Conservation (phyloP, 257 asterid genomes). For the Ophiorrhiza pumila region DNA sequence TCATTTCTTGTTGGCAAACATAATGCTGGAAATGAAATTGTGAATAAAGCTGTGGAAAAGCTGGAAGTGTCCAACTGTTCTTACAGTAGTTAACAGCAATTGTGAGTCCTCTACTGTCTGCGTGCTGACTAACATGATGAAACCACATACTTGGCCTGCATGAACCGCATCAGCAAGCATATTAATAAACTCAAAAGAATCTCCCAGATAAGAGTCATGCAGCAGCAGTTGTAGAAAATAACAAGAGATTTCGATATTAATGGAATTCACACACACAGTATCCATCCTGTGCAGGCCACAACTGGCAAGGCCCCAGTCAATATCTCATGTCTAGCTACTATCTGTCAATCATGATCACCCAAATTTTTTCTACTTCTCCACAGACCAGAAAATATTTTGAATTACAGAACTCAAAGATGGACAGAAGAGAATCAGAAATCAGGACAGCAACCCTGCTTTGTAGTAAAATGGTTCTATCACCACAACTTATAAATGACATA, state of each 20-base stretch:
- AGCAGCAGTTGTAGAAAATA: neutral
- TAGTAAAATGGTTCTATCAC: neutral
- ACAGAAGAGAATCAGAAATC: neutral
- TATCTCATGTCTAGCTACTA: neutral
- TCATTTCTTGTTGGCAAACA: neutral
- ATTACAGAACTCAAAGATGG: neutral
- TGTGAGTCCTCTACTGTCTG: conserved; percentile 62
- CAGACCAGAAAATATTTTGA: neutral
- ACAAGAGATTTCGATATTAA: neutral
- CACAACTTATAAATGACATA: neutral
- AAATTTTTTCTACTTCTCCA: neutral
- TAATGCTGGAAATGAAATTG: neutral
- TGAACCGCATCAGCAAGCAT: neutral
- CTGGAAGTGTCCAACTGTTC: neutral
- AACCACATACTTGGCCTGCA: conserved; percentile 99
- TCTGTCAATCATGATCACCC: neutral
- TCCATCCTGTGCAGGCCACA: neutral
- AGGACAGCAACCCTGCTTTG: neutral
- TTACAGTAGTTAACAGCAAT: conserved; percentile 86
- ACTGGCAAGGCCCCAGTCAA: no score
- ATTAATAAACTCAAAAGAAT: neutral
- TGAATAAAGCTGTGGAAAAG: neutral
- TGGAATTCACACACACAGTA: neutral
- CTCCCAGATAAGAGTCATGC: neutral
- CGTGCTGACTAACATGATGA: conserved; percentile 78